Conservation (phyloP, 805 yeast genomes). For the Lipomyces kockii region DNA sequence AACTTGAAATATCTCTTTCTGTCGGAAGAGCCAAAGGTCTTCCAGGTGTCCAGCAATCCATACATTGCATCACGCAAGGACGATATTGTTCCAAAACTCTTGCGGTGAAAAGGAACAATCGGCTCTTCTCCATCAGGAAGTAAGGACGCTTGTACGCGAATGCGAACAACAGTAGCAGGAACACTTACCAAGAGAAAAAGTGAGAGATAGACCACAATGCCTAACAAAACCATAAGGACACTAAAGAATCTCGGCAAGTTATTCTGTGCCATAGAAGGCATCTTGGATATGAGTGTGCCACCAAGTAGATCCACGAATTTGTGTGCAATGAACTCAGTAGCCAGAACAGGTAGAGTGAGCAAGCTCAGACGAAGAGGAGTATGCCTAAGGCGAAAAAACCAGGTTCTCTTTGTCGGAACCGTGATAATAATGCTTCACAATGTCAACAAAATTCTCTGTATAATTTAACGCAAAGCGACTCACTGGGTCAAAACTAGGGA, state of each 20-base stretch:
- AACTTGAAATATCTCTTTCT: background rate
- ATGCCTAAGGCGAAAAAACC: conserved; percentile 1
- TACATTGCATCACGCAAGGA: conserved; percentile 12
- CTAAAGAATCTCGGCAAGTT: background rate
- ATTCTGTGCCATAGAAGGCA: background rate
- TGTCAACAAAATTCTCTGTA: background rate
- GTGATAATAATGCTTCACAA: conserved; percentile 4
- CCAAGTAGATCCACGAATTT: background rate
- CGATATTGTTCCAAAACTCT: conserved; percentile 7
- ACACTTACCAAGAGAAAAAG: background rate
- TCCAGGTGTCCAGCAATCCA: conserved; percentile 5
- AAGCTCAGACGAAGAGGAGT: conserved; percentile 2
- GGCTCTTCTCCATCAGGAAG: conserved; percentile 9
- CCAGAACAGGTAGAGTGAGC: conserved; percentile 13
- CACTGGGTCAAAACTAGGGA: conserved; percentile 12
- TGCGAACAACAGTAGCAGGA: conserved; percentile 10
- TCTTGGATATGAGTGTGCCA: background rate
- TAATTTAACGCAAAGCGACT: conserved; percentile 3
- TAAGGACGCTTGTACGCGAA: conserved; percentile 10
- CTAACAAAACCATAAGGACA: conserved; percentile 6
- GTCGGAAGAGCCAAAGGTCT: conserved; percentile 4
- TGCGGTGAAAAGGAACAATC: conserved; percentile 5
- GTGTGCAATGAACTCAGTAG: conserved; percentile 1
- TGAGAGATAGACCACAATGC: background rate
- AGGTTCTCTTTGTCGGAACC: conserved; percentile 12